Percentiles rank a stretch among this genome's conserved stretches.
Evolutionary conservation across 768 basidiomycete genomes (phyloP).

Genomic region (Amanita jacksonii): DNA sequence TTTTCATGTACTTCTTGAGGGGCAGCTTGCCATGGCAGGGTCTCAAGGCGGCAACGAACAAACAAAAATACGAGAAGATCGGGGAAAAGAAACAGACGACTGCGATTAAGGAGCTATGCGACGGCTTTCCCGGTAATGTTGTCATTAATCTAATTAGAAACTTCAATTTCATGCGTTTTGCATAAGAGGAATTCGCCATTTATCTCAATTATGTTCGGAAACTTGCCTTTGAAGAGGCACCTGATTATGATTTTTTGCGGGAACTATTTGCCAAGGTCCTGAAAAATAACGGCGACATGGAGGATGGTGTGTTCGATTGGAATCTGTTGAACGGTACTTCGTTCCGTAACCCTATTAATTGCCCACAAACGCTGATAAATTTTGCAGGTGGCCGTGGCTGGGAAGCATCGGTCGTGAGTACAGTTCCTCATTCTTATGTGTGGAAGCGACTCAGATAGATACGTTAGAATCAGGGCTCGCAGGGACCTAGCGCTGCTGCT

Average conservation of each 20-base stretch:
- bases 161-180: neutral
- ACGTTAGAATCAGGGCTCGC: constrained; percentile 58
- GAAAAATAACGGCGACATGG: constrained; percentile 82
- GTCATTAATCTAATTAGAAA: neutral
- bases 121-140: constrained; percentile 80
- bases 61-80: constrained; percentile 99
- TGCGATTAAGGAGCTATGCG: constrained; percentile 92
- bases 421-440: neutral
- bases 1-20: constrained; percentile 99
- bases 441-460: constrained; percentile 16
- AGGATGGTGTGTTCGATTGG: constrained; percentile 97
- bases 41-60: constrained; percentile 98
- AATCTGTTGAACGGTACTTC: constrained; percentile 76
- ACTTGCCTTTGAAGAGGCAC: constrained; percentile 97
- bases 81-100: constrained; percentile 99
- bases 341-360: constrained; percentile 1
- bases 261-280: constrained; percentile 92
- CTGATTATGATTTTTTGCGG: constrained; percentile 96
- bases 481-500: constrained; percentile 48
- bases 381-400: constrained; percentile 83
- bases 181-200: constrained; percentile 91
- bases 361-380: constrained; percentile 5
- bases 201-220: constrained; percentile 99
- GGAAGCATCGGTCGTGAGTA: constrained; percentile 71
- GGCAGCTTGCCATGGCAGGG: constrained; percentile 99